A percentile compares a stretch with the other conserved stretches of the same genome.
phyloP scores from a whole-genome alignment of 169 alveolate species.

The Neospora caninum region DNA sequence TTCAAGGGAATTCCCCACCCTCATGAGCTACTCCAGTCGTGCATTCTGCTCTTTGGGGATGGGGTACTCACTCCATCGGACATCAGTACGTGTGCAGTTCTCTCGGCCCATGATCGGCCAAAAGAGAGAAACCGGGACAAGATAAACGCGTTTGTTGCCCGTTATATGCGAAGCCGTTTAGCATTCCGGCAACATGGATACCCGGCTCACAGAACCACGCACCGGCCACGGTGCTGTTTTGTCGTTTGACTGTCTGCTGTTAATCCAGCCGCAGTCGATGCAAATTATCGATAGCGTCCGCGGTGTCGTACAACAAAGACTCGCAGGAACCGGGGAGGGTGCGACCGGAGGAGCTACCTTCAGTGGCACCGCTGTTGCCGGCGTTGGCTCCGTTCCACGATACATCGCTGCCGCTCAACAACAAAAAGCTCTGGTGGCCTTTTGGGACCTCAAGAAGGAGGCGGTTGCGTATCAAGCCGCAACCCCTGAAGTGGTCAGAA shows the following conservation, averaged over 20 bases:
- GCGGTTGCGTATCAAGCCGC: not conserved
- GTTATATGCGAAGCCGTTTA: no score
- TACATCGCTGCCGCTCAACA: constrained; percentile 13
- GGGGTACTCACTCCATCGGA: no score
- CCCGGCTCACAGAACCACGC: not conserved
- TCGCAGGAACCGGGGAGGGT: not conserved
- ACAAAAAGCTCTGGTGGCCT: not conserved
- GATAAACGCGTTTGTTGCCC: no score
- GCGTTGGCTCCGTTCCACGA: not conserved
- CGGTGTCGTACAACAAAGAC: not conserved
- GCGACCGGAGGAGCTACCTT: not conserved
- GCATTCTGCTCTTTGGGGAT: no score
- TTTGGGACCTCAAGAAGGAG: not conserved
- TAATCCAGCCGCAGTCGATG: not conserved
- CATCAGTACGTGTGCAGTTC: no score
- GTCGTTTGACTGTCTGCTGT: not conserved
- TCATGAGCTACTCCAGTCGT: no score
- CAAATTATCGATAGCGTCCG: not conserved
- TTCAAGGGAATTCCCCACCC: no score
- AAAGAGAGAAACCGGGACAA: no score
- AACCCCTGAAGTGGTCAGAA: not conserved
- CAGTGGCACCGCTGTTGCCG: not conserved
- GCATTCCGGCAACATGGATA: not conserved
- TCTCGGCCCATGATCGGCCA: no score
- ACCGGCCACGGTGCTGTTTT: not conserved